phyloP scores from a whole-genome alignment of 2,329 filamentous ascomycete genomes.

The Exophiala mesophila region DNA sequence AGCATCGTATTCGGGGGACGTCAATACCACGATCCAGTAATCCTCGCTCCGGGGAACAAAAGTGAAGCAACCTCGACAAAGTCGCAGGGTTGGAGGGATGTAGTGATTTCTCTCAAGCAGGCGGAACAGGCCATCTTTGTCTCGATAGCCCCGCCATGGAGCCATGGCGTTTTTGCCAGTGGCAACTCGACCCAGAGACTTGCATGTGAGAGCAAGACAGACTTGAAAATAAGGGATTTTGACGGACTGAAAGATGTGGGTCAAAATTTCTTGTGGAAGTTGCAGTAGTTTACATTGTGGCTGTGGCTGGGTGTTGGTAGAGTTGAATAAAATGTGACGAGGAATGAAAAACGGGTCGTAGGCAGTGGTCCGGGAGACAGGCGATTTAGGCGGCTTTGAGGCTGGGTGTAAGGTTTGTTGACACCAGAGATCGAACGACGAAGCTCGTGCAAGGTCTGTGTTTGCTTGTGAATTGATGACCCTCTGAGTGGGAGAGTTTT shows the following conservation, averaged over 20 bases:
- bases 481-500: too few species aligned
- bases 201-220: conserved; percentile 21
- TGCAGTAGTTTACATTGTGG: conserved; percentile 8
- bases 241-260: conserved; percentile 13
- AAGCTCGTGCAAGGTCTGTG: too few species aligned
- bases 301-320: conserved; percentile 3
- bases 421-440: too few species aligned
- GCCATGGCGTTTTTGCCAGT: conserved; percentile 8
- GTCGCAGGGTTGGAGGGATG: conserved; percentile 8
- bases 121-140: conserved; percentile 21
- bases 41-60: conserved; percentile 3
- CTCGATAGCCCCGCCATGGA: conserved; percentile 20
- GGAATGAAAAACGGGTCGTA: conserved; percentile 21
- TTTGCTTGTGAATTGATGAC: too few species aligned
- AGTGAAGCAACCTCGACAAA: conserved; percentile 20
- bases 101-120: conserved; percentile 18
- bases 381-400: neutral
- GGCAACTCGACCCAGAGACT: conserved; percentile 15
- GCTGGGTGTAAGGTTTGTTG: too few species aligned
- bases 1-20: conserved; percentile 7
- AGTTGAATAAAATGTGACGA: conserved; percentile 9
- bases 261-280: conserved; percentile 19
- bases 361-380: conserved; percentile 1
- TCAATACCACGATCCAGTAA: conserved; percentile 13
- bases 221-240: conserved; percentile 20